Evolutionary conservation across 768 basidiomycete species (phyloP).

Genomic region (Dioszegia aurantiaca): DNA sequence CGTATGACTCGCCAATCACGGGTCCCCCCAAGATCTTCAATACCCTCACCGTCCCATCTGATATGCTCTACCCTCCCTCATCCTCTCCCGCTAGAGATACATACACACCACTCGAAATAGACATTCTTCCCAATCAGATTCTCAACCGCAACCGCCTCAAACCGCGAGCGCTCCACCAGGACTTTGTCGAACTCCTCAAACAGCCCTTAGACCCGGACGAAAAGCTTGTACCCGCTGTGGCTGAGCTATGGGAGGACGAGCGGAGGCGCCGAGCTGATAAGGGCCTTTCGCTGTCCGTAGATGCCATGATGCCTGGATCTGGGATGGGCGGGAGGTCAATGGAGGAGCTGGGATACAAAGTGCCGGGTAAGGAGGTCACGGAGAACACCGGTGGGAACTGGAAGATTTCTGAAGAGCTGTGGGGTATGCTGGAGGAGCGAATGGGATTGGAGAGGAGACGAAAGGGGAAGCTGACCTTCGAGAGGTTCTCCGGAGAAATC

Average conservation of each 20-base stretch:
- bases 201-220: slow-evolving; percentile 58
- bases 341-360: slow-evolving; percentile 43
- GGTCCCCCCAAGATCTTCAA: slow-evolving; percentile 38
- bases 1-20: slow-evolving; percentile 32
- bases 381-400: slow-evolving; percentile 62
- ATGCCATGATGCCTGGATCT: slow-evolving; percentile 68
- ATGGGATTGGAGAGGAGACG: slow-evolving; percentile 58
- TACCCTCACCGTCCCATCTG: slow-evolving; percentile 36
- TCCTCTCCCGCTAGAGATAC: slow-evolving; percentile 49
- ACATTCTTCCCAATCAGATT: slow-evolving; percentile 75
- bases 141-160: slow-evolving; percentile 71
- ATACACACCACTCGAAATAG: slow-evolving; percentile 67
- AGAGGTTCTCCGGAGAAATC: slow-evolving; percentile 37
- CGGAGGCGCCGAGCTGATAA: slow-evolving; percentile 65
- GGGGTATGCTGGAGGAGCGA: slow-evolving; percentile 66
- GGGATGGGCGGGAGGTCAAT: slow-evolving; percentile 48
- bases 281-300: slow-evolving; percentile 67
- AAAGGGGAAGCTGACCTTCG: slow-evolving; percentile 40
- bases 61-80: slow-evolving; percentile 36
- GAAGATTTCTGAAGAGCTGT: slow-evolving; percentile 64
- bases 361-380: slow-evolving; percentile 58
- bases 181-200: slow-evolving; percentile 61
- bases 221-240: slow-evolving; percentile 79
- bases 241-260: slow-evolving; percentile 96
- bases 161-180: slow-evolving; percentile 68